Evolutionary conservation across 2,329 filamentous ascomycete species (phyloP).

Genomic region (Hawksworthiomyces lignivorus): DNA sequence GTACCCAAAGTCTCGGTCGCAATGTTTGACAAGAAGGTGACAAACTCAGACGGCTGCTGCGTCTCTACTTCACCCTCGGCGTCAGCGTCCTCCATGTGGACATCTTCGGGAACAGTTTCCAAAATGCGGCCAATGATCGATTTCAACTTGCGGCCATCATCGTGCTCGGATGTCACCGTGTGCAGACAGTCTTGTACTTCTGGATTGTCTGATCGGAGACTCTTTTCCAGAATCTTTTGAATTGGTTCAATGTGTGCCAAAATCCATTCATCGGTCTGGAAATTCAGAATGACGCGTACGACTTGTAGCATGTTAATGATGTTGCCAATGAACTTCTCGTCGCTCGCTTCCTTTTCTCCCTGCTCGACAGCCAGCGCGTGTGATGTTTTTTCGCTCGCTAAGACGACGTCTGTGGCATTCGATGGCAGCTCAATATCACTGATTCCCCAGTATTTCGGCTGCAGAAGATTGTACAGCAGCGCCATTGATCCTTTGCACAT

Average conservation of each 20-base stretch:
- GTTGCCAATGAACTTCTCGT: conserved; percentile 75
- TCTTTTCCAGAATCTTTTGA: conserved; percentile 85
- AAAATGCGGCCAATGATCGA: conserved; percentile 76
- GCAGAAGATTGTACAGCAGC: conserved; percentile 75
- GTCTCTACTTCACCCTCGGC: conserved; percentile 73
- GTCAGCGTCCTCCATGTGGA: conserved; percentile 66
- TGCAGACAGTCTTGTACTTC: conserved; percentile 94
- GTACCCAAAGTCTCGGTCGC: conserved; percentile 81
- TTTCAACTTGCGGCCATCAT: conserved; percentile 62
- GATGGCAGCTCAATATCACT: conserved; percentile 86
- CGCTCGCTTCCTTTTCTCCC: conserved; percentile 54
- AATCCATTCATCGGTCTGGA: conserved; percentile 87
- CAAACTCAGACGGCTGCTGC: conserved; percentile 75
- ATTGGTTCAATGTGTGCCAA: conserved; percentile 66
- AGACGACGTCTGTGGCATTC: conserved; percentile 78
- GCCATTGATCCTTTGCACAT: conserved; percentile 79
- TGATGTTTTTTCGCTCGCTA: conserved; percentile 71
- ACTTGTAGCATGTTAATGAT: conserved; percentile 94
- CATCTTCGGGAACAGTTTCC: conserved; percentile 76
- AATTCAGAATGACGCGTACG: conserved; percentile 79
- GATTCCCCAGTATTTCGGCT: conserved; percentile 84
- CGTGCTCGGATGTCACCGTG: conserved; percentile 59
- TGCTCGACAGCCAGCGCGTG: conserved; percentile 51
- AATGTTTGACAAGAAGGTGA: conserved; percentile 74
- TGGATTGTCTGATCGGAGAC: conserved; percentile 76